Evolutionary conservation across 345 rosid genomes (phyloP).

Genomic region (Corymbia maculata): DNA sequence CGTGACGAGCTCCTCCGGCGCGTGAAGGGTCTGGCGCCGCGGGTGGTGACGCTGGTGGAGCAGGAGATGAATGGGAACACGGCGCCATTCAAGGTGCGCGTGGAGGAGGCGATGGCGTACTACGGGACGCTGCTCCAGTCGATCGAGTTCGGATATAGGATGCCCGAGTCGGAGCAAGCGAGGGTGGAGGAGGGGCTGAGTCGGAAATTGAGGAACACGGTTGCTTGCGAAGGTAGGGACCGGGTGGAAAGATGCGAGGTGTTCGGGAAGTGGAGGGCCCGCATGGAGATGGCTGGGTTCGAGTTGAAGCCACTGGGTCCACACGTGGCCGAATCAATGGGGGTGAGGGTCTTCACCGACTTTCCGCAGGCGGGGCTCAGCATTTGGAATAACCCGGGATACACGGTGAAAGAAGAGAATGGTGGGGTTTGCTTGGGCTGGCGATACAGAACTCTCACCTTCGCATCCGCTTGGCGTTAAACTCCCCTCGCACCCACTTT

Average conservation of each 20-base stretch:
- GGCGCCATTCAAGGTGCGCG: constrained; percentile 36
- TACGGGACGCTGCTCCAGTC: constrained; percentile 78
- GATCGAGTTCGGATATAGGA: constrained; percentile 42
- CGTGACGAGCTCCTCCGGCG: constrained; percentile 87
- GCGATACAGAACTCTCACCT: constrained; percentile 78
- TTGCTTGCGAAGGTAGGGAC: constrained; percentile 80
- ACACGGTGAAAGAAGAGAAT: constrained; percentile 65
- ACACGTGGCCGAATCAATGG: constrained; percentile 47
- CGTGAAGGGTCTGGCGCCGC: constrained; percentile 61
- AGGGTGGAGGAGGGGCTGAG: constrained; percentile 60
- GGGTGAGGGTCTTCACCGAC: too few relatives aligned
- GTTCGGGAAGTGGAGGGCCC: constrained; percentile 92
- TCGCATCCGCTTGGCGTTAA: constrained; percentile 97
- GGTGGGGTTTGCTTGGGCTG: constrained; percentile 88
- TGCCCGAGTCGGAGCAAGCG: constrained; percentile 26
- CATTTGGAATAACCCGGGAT: constrained; percentile 42
- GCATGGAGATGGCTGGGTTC: constrained; percentile 95
- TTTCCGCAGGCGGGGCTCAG: too few relatives aligned
- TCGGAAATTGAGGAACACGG: constrained; percentile 58
- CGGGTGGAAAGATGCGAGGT: constrained; percentile 91
- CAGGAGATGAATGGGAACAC: constrained; percentile 41
- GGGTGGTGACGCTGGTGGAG: constrained; percentile 77
- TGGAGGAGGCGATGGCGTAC: constrained; percentile 18
- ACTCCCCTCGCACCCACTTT: not conserved
- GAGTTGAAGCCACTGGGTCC: constrained; percentile 41